phyloP scores from a whole-genome alignment of 2,329 filamentous ascomycete species.

The Aurifilum marmelostoma region DNA sequence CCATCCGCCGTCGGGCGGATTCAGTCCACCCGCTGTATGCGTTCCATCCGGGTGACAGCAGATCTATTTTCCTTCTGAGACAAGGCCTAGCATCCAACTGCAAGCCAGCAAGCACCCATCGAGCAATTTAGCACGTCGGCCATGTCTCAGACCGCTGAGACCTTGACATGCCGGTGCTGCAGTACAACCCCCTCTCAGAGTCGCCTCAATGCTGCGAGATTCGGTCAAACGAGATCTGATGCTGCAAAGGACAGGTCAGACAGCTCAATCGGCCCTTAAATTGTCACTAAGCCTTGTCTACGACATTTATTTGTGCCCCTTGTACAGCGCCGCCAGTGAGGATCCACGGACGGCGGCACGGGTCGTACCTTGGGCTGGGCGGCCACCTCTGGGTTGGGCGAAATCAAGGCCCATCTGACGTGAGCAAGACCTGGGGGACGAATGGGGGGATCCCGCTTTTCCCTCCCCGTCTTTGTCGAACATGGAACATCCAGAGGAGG shows the following conservation, averaged over 20 bases:
- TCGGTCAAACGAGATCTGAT: slow-evolving; percentile 5
- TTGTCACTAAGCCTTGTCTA: not conserved
- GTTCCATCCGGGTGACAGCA: not conserved
- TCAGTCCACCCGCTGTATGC: not conserved
- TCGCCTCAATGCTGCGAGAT: slow-evolving; percentile 15
- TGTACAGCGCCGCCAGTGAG: slow-evolving; percentile 5
- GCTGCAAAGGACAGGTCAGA: slow-evolving; percentile 13
- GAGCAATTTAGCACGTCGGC: not conserved
- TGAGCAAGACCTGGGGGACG: slow-evolving; percentile 21
- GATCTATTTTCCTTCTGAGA: slow-evolving; percentile 18
- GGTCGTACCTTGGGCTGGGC: slow-evolving; percentile 22
- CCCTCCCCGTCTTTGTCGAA: slow-evolving; percentile 9
- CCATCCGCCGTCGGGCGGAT: not conserved
- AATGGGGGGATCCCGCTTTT: slow-evolving; percentile 8
- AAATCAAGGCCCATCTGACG: slow-evolving; percentile 25
- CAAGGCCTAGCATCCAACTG: slow-evolving; percentile 8
- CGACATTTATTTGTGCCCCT: slow-evolving; percentile 6
- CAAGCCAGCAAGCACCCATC: not conserved
- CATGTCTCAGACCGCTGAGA: not conserved
- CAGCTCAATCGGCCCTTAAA: not conserved
- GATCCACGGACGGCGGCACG: slow-evolving; percentile 19
- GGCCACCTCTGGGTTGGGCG: not conserved
- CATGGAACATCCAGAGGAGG: not conserved
- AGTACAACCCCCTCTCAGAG: not conserved
- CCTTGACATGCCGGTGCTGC: not conserved